Conservation (phyloP, 768 basidiomycete genomes). For the Mycena metata region DNA sequence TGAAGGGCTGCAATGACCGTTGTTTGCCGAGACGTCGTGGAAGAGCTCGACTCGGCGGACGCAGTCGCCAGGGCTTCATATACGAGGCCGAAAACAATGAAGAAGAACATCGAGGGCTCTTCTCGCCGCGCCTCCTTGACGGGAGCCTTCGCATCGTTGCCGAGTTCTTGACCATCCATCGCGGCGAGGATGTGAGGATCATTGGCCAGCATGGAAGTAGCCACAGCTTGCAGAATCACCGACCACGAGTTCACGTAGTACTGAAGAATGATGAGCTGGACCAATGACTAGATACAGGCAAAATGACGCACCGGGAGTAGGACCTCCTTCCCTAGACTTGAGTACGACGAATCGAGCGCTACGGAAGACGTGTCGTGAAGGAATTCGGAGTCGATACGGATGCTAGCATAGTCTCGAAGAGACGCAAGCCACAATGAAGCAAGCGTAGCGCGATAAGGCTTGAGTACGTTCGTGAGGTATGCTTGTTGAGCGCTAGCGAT, state of each 20-base stretch:
- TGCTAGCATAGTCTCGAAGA: constrained; percentile 92
- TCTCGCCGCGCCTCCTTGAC: constrained; percentile 51
- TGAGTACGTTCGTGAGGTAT: constrained; percentile 86
- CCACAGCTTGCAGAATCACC: constrained; percentile 87
- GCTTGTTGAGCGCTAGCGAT: constrained; percentile 79
- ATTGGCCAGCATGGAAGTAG: constrained; percentile 78
- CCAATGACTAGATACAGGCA: background rate
- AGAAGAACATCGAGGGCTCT: constrained; percentile 88
- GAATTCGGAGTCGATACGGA: constrained; percentile 90
- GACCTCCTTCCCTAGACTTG: constrained; percentile 91
- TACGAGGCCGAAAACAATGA: constrained; percentile 91
- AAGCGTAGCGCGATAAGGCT: constrained; percentile 81
- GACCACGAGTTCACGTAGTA: constrained; percentile 91
- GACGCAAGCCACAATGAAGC: constrained; percentile 90
- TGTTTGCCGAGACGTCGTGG: constrained; percentile 56
- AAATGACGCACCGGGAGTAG: constrained; percentile 81
- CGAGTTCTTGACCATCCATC: constrained; percentile 80
- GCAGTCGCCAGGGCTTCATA: constrained; percentile 87
- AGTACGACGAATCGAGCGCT: constrained; percentile 85
- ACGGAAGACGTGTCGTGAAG: constrained; percentile 81
- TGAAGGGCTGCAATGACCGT: constrained; percentile 75
- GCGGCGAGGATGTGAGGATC: constrained; percentile 81
- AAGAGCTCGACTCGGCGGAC: constrained; percentile 68
- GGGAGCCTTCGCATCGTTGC: constrained; percentile 41
- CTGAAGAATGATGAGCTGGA: constrained; percentile 54